phyloP scores from a whole-genome alignment of 192 early-diverging fungal species.

The Hyaloraphidium curvatum region DNA sequence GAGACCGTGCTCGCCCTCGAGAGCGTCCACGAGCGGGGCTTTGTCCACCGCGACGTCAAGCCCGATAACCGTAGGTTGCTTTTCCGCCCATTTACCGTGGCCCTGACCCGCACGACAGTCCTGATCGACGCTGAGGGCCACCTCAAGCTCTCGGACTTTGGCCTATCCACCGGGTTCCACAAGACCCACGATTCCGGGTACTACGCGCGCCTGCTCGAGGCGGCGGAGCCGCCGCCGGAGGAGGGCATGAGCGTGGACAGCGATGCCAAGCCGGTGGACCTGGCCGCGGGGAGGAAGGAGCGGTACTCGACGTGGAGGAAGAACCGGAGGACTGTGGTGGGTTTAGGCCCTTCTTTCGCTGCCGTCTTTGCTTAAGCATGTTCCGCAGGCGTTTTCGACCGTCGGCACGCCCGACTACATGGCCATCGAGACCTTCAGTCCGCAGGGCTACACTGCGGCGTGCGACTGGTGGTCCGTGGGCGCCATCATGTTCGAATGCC shows the following conservation, averaged over 20 bases:
- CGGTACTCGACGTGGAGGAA: constrained; percentile 95
- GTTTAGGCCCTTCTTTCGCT: neutral
- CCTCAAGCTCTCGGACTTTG: constrained; percentile 98
- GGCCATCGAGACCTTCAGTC: constrained; percentile 87
- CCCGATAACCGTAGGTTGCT: constrained; percentile 28
- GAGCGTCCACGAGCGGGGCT: constrained; percentile 82
- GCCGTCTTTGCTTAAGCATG: neutral
- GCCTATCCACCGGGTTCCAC: constrained; percentile 98
- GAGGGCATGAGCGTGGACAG: constrained; percentile 4
- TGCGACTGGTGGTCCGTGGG: constrained; percentile 99
- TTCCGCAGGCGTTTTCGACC: constrained; percentile 67
- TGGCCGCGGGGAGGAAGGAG: constrained; percentile 85
- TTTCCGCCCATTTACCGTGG: too few relatives aligned
- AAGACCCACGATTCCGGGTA: constrained; percentile 96
- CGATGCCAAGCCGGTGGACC: constrained; percentile 62
- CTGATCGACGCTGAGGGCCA: constrained; percentile 97
- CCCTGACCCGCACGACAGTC: constrained; percentile 31
- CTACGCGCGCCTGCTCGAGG: constrained; percentile 66
- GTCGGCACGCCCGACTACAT: constrained; percentile 98
- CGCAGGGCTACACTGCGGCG: constrained; percentile 87
- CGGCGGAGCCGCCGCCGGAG: constrained; percentile 5
- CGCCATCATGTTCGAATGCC: constrained; percentile 98
- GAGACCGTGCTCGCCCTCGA: constrained; percentile 86
- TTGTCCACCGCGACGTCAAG: constrained; percentile 70
- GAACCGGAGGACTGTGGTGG: constrained; percentile 74